Percentiles rank a stretch among this genome's conserved stretches.
These are phyloP conservation scores for Colletotrichum sp. DNA, from an alignment of 2,329 filamentous ascomycete species.

Conservation along the genomic window DNA sequence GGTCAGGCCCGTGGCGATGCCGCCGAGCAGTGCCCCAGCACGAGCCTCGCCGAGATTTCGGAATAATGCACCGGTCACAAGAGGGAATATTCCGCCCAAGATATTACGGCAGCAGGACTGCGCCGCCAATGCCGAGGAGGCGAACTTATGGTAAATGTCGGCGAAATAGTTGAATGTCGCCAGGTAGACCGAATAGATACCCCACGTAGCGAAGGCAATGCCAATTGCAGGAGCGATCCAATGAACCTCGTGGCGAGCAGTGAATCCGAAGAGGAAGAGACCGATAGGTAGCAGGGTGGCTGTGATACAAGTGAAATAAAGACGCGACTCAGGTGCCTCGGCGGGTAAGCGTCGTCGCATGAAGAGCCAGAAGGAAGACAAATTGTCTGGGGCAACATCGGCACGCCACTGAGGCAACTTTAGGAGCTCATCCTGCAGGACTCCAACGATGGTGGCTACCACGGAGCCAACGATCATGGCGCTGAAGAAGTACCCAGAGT, in stretches of 20 bases:
- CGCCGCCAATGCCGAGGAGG: slow-evolving; percentile 83
- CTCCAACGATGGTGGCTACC: slow-evolving; percentile 70
- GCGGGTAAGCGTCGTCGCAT: slow-evolving; percentile 51
- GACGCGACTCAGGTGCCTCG: slow-evolving; percentile 73
- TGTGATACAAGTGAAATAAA: slow-evolving; percentile 85
- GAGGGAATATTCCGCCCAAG: slow-evolving; percentile 79
- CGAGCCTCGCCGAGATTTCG: slow-evolving; percentile 71
- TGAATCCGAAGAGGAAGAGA: slow-evolving; percentile 82
- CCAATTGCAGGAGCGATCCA: slow-evolving; percentile 77
- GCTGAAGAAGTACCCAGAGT: slow-evolving; percentile 68
- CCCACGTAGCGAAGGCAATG: slow-evolving; percentile 78
- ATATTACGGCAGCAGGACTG: slow-evolving; percentile 89
- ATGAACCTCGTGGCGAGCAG: slow-evolving; percentile 63
- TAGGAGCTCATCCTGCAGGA: slow-evolving; percentile 75
- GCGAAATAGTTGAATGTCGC: slow-evolving; percentile 93
- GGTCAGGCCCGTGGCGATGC: slow-evolving; percentile 71
- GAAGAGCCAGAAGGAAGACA: slow-evolving; percentile 47
- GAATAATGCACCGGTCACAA: slow-evolving; percentile 79
- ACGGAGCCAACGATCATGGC: slow-evolving; percentile 70
- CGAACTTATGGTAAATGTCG: slow-evolving; percentile 85
- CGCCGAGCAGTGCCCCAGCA: slow-evolving; percentile 78
- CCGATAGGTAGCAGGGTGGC: slow-evolving; percentile 78
- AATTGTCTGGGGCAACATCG: slow-evolving; percentile 30
- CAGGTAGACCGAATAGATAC: slow-evolving; percentile 86
- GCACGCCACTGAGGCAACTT: slow-evolving; percentile 45